A percentile compares a stretch with the other conserved stretches of the same genome.
Evolutionary conservation across 257 asterid species (phyloP).

Genomic region (Scutellaria minor): DNA sequence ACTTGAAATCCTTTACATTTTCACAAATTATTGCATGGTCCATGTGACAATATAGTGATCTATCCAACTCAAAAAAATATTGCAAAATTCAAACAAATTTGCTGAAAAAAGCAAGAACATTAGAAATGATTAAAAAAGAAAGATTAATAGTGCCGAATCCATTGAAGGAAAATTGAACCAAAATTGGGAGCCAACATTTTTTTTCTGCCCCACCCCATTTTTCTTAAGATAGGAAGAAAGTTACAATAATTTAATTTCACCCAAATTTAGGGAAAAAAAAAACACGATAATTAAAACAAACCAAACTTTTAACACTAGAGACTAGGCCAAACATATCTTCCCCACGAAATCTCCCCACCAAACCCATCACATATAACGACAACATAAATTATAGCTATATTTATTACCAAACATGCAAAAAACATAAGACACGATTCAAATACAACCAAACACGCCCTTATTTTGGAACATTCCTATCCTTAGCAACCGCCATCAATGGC

Average conservation of each 20-base stretch:
- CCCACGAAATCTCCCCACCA: constrained; percentile 43
- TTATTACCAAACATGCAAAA: constrained; percentile 16
- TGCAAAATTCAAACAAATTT: background rate
- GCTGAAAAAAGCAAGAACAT: too few species aligned
- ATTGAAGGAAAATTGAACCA: constrained; percentile 24
- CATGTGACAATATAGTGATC: too few species aligned
- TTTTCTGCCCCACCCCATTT: background rate
- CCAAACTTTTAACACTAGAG: constrained; percentile 14
- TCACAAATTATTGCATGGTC: too few species aligned
- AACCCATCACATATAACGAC: background rate
- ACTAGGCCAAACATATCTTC: constrained; percentile 27
- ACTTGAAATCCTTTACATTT: too few species aligned
- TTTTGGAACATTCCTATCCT: constrained; percentile 38
- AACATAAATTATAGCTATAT: constrained; percentile 3
- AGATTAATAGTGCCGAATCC: constrained; percentile 5
- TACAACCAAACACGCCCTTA: constrained; percentile 20
- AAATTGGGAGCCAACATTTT: constrained; percentile 43
- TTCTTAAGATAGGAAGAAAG: constrained; percentile 1
- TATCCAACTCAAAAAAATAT: too few species aligned
- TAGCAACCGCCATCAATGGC: constrained; percentile 47
- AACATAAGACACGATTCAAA: background rate
- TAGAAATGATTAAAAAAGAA: background rate
- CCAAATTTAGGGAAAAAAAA: too few species aligned
- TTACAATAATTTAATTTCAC: too few species aligned
- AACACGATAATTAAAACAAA: constrained; percentile 11